phyloP scores from a whole-genome alignment of 1,139 yeast genomes.

The Sugiyamaella neomexicana region DNA sequence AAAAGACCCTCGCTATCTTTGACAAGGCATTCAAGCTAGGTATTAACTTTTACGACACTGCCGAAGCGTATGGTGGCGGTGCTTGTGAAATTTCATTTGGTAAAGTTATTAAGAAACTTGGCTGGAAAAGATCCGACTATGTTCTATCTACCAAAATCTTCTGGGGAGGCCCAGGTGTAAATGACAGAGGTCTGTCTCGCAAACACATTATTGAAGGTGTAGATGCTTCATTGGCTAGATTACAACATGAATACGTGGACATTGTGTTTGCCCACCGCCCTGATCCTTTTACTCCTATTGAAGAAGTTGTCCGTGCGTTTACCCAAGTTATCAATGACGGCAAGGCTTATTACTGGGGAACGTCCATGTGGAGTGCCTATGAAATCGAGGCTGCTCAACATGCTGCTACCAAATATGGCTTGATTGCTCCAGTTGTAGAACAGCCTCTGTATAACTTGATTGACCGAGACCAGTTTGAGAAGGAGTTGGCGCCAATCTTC shows the following conservation, averaged over 20 bases:
- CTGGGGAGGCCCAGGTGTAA: conserved; percentile 40
- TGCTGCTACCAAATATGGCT: conserved; percentile 38
- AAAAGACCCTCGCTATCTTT: conserved; percentile 35
- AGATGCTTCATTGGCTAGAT: conserved; percentile 48
- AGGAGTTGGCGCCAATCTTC: conserved; percentile 38
- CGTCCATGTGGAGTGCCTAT: conserved; percentile 41
- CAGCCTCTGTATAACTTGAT: conserved; percentile 39
- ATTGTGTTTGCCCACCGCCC: conserved; percentile 48
- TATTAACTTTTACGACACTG: conserved; percentile 41
- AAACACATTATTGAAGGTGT: conserved; percentile 57
- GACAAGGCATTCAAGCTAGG: conserved; percentile 39
- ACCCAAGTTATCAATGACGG: conserved; percentile 41
- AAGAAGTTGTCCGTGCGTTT: conserved; percentile 55
- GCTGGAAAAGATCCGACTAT: conserved; percentile 38
- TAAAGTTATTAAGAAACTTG: conserved; percentile 36
- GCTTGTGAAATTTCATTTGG: conserved; percentile 39
- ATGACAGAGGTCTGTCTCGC: conserved; percentile 51
- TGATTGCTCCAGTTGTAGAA: conserved; percentile 41
- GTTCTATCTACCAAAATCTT: conserved; percentile 40
- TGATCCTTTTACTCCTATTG: conserved; percentile 48
- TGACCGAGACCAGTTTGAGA: conserved; percentile 37
- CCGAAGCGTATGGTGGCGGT: conserved; percentile 39
- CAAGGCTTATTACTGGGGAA: conserved; percentile 43
- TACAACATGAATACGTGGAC: conserved; percentile 48
- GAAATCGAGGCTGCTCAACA: conserved; percentile 42